Evolutionary conservation across 305 asterid species (phyloP), one percentile per base, ranked within the genome.

Genomic region (Galium porrigens): DNA sequence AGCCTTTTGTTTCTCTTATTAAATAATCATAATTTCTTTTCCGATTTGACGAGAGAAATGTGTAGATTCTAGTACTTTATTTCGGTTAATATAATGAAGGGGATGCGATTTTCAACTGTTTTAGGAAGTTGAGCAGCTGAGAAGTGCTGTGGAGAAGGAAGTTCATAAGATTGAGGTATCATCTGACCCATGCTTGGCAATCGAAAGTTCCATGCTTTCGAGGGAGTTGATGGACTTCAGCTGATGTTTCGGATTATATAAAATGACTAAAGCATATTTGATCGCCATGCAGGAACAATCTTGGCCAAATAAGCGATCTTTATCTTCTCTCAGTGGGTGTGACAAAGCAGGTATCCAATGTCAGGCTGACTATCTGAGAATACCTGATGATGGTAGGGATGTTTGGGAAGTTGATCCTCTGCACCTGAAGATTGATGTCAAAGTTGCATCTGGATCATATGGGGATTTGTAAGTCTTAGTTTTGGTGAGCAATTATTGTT

Each of bases 331-430:
- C 29, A 68, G 70, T 22, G 82, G 71, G 32, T 74, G 61, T 17
- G 71, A 65, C 44, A 56, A 70, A 62, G 41, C 33, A 9, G 67
- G 58, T 65, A 67, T 75, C 68, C 76, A 75, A 65, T 51, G 64
- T 75, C 78, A 80, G 73, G 63, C 74, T 70, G 82, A 80, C 15
- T 82, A 77, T 67, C 60, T 80, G 71, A 48, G 73, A 9, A 80
- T 80, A 61, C 84, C 82, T 72, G 72, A 55, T 68, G 84, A 77
- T 57, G 84, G 84, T 41, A 55, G 71, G 42, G 84, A 80, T 75
- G 80, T 77, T 62, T 80, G 84, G 84, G 84, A 80, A 76, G 75
- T 80, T 52, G 79, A 77, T 72, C 73, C 76, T 58, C 80, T 65
- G 58, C 68, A 64, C 63, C 73, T 80, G 52, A 70, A 74, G 57